phyloP scores from a whole-genome alignment of 805 yeast species.

The Schizosaccharomyces cryophilus region DNA sequence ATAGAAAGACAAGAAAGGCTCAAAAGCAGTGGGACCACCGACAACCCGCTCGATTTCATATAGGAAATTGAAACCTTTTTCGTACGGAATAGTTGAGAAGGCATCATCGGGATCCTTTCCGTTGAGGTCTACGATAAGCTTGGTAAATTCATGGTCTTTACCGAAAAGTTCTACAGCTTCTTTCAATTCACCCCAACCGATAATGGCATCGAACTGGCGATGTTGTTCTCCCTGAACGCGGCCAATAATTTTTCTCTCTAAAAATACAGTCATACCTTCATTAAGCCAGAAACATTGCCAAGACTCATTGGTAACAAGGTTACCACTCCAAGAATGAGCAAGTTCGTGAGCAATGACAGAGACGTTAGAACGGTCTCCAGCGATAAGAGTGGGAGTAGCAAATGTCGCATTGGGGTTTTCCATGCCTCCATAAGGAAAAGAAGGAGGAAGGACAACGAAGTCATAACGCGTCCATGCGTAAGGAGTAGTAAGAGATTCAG shows the following conservation, averaged over 20 bases:
- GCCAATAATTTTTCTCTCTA: slow-evolving; percentile 64
- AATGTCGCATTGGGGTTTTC: slow-evolving; percentile 80
- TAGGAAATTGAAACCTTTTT: slow-evolving; percentile 64
- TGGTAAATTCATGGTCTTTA: slow-evolving; percentile 24
- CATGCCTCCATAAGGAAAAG: slow-evolving; percentile 82
- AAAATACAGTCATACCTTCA: slow-evolving; percentile 89
- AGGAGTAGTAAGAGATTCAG: slow-evolving; percentile 49
- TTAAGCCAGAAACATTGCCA: slow-evolving; percentile 91
- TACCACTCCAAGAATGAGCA: slow-evolving; percentile 85
- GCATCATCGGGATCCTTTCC: slow-evolving; percentile 74
- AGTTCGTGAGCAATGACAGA: slow-evolving; percentile 83
- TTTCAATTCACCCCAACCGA: slow-evolving; percentile 69
- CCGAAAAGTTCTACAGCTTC: slow-evolving; percentile 46
- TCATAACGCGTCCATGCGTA: slow-evolving; percentile 75
- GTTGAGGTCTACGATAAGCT: slow-evolving; percentile 46
- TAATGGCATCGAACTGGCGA: slow-evolving; percentile 60
- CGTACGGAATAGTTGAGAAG: slow-evolving; percentile 71
- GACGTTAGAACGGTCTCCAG: slow-evolving; percentile 65
- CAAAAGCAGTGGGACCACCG: slow-evolving; percentile 22
- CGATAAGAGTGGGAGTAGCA: slow-evolving; percentile 68
- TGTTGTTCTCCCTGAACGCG: slow-evolving; percentile 52
- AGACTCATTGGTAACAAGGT: slow-evolving; percentile 66
- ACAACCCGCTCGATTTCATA: slow-evolving; percentile 46
- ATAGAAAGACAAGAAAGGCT: neutral
- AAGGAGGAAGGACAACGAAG: slow-evolving; percentile 52